Evolutionary conservation across 192 early-diverging fungal genomes (phyloP).

Genomic region (Coemansia sp.): DNA sequence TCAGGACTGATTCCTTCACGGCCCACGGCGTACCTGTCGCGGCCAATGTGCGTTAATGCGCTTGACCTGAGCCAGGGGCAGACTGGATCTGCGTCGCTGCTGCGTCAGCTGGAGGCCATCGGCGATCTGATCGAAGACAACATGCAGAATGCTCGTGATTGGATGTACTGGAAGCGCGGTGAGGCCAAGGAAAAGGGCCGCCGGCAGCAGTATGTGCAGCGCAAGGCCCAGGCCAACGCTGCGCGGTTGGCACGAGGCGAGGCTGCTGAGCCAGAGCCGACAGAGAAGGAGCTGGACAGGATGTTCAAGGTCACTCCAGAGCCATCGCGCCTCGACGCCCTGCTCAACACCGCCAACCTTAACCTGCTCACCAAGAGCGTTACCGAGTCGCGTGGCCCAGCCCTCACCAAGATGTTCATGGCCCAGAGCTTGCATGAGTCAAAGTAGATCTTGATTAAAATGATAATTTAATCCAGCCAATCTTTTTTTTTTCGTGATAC

Average conservation of each 20-base stretch:
- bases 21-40: conserved; percentile 48
- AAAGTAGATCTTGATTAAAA: not conserved
- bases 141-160: conserved; percentile 86
- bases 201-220: conserved; percentile 58
- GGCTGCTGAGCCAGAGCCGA: conserved; percentile 71
- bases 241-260: conserved; percentile 64
- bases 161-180: conserved; percentile 93
- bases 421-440: conserved; percentile 66
- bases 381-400: conserved; percentile 90
- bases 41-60: conserved; percentile 61
- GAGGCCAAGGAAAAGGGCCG: conserved; percentile 83
- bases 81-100: conserved; percentile 21
- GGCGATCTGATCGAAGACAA: conserved; percentile 91
- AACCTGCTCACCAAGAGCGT: conserved; percentile 91
- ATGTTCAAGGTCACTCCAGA: conserved; percentile 73
- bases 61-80: conserved; percentile 67
- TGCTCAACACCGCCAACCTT: conserved; percentile 88
- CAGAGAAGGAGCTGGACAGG: conserved; percentile 58
- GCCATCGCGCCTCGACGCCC: conserved; percentile 85
- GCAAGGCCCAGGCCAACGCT: conserved; percentile 74
- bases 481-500: too few species aligned
- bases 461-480: too few species aligned
- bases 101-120: conserved; percentile 67
- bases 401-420: conserved; percentile 88
- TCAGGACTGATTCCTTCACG: conserved; percentile 45